Base-by-base conservation (phyloP, 1,284 basidiomycete species). In the Meira miltonrushii region DNA sequence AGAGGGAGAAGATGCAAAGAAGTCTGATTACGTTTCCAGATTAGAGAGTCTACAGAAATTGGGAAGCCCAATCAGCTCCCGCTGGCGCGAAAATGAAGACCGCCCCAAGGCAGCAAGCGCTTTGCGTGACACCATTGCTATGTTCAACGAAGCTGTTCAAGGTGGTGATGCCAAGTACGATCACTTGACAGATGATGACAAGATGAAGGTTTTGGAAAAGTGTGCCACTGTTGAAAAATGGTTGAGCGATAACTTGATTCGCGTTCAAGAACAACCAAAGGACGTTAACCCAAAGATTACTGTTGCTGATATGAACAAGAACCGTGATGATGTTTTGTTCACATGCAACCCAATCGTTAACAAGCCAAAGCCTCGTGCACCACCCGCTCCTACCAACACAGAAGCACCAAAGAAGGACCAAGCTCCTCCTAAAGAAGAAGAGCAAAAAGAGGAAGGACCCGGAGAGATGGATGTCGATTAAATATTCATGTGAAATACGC, bases 381-480 rank as follows among this genome's bases (percentile, higher is more conserved):
- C 61, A 1, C 46, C 43, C 11, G n/a, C 52, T 13, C 17, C 54
- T 21, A 60, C 68, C 23, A 58, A 67, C 6, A 55, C 59, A 21
- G 59, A 69, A 49, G 60, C 63, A 5, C 68, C 73, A 5, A 66
- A 70, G 23, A 54, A 66, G 8, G 60, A 69, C 33, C 58, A 55
- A 43, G 43, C 54, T 25, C 28, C n/a, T n/a, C 39, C 61, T 12
- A 58, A 68, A 44, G 56, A 68, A 61, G 62, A 64, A 1, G 62
- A 57, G 9, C 54, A 69, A 60, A 61, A 21, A 17, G 52, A 66
- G 55, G 62, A 44, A 23, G 60, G 57, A 15, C 55, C 48, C 17
- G 65, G 63, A 28, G 69, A 76, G 65, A 76, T 76, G 74, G 74
- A 76, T 49, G 72, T 76, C 51, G 74, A 76, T 56, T 76, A 66